Base-by-base conservation (phyloP, 768 basidiomycete species). In the Boletales sp. region DNA sequence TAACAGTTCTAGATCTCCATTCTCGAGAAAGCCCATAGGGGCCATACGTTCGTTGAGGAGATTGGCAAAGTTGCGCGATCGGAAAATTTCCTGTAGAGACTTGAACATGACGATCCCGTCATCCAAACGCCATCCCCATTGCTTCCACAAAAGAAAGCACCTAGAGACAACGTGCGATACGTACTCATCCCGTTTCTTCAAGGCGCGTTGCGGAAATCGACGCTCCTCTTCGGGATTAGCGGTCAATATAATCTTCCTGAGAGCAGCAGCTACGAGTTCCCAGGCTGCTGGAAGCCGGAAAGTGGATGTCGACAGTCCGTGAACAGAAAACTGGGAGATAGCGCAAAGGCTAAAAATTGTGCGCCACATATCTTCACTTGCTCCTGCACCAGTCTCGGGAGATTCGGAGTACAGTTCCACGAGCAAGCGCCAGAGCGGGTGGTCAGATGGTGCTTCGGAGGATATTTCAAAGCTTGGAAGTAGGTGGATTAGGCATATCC, bases 81-180 rank as follows among this genome's bases (percentile, higher is more conserved):
- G 80, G 69, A 97, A 93, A 10, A 93, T 79, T 27, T 82, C 78
- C 21, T 78, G 78, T 6, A 97, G 74, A 18, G 77, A 74, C 45
- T 76, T 77, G 60, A 95, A 79, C 50, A 91, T 68, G 6, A 60
- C 60, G 11, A 75, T 76, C 2, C 82, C 79, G 15, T 80, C 75
- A 13, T 77, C 69, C 27, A 90, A 72, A 12, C 63, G 60, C 94
- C 94, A 97, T 21, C 73, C 63, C 90, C 93, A 97, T n/a, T 75
- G 73, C 27, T 77, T 74, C 60, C 77, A 82, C 39, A 98, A 67
- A n/a, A 81, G 69, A 48, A 87, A 79, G 64, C 90, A 92, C 13
- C 94, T 79, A 0, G 77, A 75, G 30, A 86, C 75, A 46, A 95
- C 71, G 8, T 85, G 67, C 10, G 79, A 78, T 47, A 92, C 69